A percentile compares a stretch with the other conserved stretches of the same genome.
Evolutionary conservation across 352 stramenopile species (phyloP).

Genomic region (Pythium rishiriense): DNA sequence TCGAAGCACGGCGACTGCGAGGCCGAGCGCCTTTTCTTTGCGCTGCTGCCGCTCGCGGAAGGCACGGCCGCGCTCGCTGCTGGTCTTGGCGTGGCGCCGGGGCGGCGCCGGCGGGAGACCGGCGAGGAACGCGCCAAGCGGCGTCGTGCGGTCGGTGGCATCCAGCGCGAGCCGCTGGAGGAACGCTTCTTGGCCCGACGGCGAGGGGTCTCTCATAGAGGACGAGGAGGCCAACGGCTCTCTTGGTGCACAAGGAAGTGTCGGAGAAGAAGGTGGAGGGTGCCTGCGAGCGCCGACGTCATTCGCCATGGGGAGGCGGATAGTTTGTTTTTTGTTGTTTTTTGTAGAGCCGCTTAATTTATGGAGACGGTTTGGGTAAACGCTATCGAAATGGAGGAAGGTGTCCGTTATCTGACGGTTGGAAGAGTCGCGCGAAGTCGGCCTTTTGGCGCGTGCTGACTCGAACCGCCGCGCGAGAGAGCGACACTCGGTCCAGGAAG

Average conservation of each 20-base stretch:
- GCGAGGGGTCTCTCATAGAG: too few species aligned
- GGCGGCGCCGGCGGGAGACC: constrained; percentile 14
- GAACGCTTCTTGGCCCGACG: background rate
- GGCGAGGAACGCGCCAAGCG: constrained; percentile 16
- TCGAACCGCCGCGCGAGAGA: too few species aligned
- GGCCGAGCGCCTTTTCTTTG: constrained; percentile 5
- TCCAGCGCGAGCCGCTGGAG: constrained; percentile 14
- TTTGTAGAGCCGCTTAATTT: too few species aligned
- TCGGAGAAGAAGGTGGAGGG: background rate
- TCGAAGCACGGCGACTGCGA: background rate
- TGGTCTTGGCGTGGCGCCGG: constrained; percentile 15
- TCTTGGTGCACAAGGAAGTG: background rate
- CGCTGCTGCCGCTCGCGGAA: constrained; percentile 12
- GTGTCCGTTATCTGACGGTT: too few species aligned
- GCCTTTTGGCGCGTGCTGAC: too few species aligned
- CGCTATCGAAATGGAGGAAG: too few species aligned
- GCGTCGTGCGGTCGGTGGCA: background rate
- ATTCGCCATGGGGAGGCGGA: too few species aligned
- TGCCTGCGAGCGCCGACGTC: background rate
- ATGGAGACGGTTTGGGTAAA: too few species aligned
- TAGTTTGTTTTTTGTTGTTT: too few species aligned
- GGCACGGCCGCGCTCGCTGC: constrained; percentile 18
- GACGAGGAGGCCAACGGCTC: background rate
- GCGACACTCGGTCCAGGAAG: too few species aligned
- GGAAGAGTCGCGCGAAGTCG: too few species aligned